phyloP scores from a whole-genome alignment of 345 rosid genomes.

The Hibiscus trionum region DNA sequence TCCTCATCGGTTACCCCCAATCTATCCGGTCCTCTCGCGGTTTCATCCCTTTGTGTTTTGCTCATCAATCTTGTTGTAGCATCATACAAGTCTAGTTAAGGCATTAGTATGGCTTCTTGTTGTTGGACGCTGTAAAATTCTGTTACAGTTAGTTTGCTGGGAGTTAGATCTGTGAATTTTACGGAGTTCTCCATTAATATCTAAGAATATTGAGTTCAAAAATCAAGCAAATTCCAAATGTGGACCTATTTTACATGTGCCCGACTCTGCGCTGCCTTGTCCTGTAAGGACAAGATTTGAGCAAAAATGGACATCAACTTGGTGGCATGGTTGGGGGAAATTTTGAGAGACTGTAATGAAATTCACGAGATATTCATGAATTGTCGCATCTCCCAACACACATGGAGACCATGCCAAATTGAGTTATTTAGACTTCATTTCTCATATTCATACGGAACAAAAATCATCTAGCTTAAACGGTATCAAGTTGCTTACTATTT shows the following conservation, averaged over 20 bases:
- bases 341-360: background rate
- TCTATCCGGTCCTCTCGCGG: background rate
- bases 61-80: slow-evolving; percentile 13
- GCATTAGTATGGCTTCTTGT: background rate
- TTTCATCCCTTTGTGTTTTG: slow-evolving; percentile 14
- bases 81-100: slow-evolving; percentile 14
- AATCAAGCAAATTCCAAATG: background rate
- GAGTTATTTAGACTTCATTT: no score
- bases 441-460: no score
- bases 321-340: background rate
- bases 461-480: no score
- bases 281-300: slow-evolving; percentile 6
- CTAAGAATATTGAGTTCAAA: background rate
- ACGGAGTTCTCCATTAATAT: slow-evolving; percentile 3
- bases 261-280: background rate
- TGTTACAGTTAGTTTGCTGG: background rate
- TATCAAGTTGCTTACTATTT: no score
- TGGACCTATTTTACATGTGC: slow-evolving; percentile 17
- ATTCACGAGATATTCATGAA: slow-evolving; percentile 14
- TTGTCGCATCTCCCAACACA: slow-evolving; percentile 11
- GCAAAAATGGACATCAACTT: background rate
- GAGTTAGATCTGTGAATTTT: slow-evolving; percentile 3
- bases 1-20: slow-evolving; percentile 23
- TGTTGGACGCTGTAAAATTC: slow-evolving; percentile 6
- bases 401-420: background rate